Base-by-base conservation (phyloP, 345 rosid genomes). In the Gossypium arboreum region DNA sequence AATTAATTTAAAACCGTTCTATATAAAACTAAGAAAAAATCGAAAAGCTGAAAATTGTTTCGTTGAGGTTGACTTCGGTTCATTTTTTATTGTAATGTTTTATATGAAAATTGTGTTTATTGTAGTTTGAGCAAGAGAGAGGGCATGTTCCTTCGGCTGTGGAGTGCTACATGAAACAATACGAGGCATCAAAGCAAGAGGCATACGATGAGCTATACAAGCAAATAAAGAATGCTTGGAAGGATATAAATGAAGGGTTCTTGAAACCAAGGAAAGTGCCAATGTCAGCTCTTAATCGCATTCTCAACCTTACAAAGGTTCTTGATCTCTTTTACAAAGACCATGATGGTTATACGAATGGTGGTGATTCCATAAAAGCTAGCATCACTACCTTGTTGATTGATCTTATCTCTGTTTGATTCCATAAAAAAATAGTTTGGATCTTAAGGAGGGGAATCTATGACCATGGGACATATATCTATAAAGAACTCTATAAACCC, bases 161-260 rank as follows among this genome's bases (percentile, higher is more conserved):
- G 0, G 86, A 87, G 11, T 85, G 85, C 48, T 81, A 76, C 81
- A 70, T 76, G 82, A 59, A 59, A 59, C 39, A 25, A 59, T 4
- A 12, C 1, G 39, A 41, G 9, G 7, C 16, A 59, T 25, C 63
- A 2, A 77, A 68, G 10, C 60, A 83, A 8, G 83, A 73, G 50
- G 73, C 84, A 2, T 24, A 68, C 2, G n/a, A 57, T 1, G 77
- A 69, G 39, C 12, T 87, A 0, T 16, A 8, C 1, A 73, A 48
- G 12, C 72, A 10, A 62, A 51, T 83, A 3, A 3, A 10, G 16
- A 11, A 50, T 70, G 85, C 83, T 0, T 83, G 85, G 87, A 83
- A 77, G 52, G 87, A 85, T 29, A 50, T 84, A 3, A 85, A 85
- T 15, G 81, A 76, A 22, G 87, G 66, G 16, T 64, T 34, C 16